Base-by-base conservation (phyloP, 1,139 yeast genomes). In the Candida sojae region DNA sequence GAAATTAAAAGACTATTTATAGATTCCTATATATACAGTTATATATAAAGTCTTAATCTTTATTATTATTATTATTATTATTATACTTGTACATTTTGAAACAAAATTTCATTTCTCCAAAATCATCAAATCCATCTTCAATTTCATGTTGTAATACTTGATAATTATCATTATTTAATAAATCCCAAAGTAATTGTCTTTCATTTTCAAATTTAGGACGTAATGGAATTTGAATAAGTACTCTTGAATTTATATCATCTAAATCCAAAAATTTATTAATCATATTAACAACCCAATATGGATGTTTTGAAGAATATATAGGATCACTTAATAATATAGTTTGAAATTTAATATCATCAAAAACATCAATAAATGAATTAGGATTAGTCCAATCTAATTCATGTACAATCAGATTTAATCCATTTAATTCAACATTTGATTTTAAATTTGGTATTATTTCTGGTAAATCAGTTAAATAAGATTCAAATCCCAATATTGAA, bases 271-370 rank as follows among this genome's bases (percentile, higher is more conserved):
- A 75, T 43, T 59, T 54, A 5, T 62, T 57, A 2, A 90, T 70
- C 75, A 88, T 84, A 44, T 79, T 65, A 3, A 79, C 77, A 0
- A 93, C 83, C 83, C 88, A 80, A 29, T 65, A 64, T 0, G 98
- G 97, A 61, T 93, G 98, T 33, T 82, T 77, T 0, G 85, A 69
- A 0, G 97, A 88, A 64, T 93, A 93, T 1, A 92, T 83, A 0
- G 97, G 97, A 64, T 93, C 99, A 32, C 97, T 86, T 5, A 89
- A 68, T 0, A 93, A 68, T 3, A 92, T 73, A 0, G 90, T 80
- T 40, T 79, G 75, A 61, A 79, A 89, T 8, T 54, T 55, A 1
- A 50, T 39, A 33, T 58, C 44, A 2, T 59, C 57, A 50, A 57
- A 53, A 46, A 62, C 58, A 2, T 53, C 51, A 2, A 56, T 31